Base-by-base conservation (phyloP, 1,284 basidiomycete genomes). In the Tilletiopsis washingtonensis region DNA sequence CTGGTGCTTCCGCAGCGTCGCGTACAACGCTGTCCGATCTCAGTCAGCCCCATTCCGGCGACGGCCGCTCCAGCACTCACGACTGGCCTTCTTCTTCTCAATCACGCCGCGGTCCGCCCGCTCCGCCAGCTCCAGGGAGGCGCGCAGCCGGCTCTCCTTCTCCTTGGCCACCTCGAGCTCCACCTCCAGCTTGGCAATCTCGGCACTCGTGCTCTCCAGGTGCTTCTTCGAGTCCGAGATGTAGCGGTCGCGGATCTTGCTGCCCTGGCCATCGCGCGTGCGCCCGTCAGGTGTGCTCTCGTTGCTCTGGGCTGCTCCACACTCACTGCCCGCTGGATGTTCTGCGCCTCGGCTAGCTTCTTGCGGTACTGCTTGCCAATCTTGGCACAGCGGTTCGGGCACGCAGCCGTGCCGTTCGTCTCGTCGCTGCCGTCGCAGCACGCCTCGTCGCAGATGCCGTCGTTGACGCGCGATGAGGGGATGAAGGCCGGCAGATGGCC, bases 371-470 rank as follows among this genome's bases (percentile, higher is more conserved):
- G 81, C 53, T 82, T 81, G 1, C 90, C 88, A 34, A 88, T 78
- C 65, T 85, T 81, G 42, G 79, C 80, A 71, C 93, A 99, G 4
- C 76, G 76, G 72, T 97, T 83, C 19, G 81, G 78, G 70, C 93
- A 99, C 11, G 84, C 77, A 4, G 62, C 47, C 44, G 74, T 72
- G 41, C 65, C 63, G 29, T 68, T 65, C 4, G 75, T 77, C 74
- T 99, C 93, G 73, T 99, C 93, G 0, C 88, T 88, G n/a, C 94
- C 94, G 69, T 99, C 93, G 72, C 93, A 98, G 72, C 94, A 99
- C 69, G 91, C 84, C 2, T 82, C 80, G 68, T 98, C 90, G 73
- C 93, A 98, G 32, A 97, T 79, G 2, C 93, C 93, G 70, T 99
- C 93, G 53, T 84, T 84, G n/a, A 99, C 91, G 54, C 88, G 79